Base-by-base conservation (phyloP, 352 stramenopile genomes). In the Phytophthora sansomeana region DNA sequence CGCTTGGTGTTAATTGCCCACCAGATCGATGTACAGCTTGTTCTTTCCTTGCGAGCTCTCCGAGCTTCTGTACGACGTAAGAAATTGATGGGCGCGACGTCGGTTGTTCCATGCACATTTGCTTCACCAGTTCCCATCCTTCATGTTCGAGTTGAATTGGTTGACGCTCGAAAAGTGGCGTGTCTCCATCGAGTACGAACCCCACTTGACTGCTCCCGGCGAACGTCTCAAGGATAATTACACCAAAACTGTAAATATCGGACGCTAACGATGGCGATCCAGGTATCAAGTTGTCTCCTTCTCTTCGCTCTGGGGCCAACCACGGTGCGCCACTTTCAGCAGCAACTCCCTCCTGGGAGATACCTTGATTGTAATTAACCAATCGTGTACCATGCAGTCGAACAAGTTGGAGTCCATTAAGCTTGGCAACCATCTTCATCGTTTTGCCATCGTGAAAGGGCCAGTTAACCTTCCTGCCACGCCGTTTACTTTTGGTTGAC, bases 191-290 rank as follows among this genome's bases (percentile, higher is more conserved):
- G 35, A 19, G 21, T 32, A 17, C n/a, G 13, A 11, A 24, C 4
- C 24, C 9, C 19, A 32, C 39, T 50, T 35, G 6, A 16, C 11
- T 24, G 14, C 14, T 9, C 10, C 36, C 11, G 11, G 43, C 55
- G 21, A 71, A 56, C 0, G 51, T 35, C n/a, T 72, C 56, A 11
- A 68, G 17, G 33, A 78, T 67, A 19, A 68, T 53, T 32, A 69
- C n/a, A 14, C 70, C 70, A 28, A 78, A 69, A 19, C 58, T 59
- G 59, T 67, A 75, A n/a, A 78, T 60, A 13, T 78, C 70, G 0
- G 70, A 60, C 7, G 57, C 60, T 24, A 75, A 32, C 9, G 69
- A 77, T 28, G 66, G 64, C 29, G 49, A 57, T 9, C 11, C 56
- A n/a, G 56, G 29, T 48, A 32, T 16, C 10, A 32, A 17, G 9